Evolutionary conservation across 345 rosid species (phyloP).

Genomic region (Orychophragmus violaceus): DNA sequence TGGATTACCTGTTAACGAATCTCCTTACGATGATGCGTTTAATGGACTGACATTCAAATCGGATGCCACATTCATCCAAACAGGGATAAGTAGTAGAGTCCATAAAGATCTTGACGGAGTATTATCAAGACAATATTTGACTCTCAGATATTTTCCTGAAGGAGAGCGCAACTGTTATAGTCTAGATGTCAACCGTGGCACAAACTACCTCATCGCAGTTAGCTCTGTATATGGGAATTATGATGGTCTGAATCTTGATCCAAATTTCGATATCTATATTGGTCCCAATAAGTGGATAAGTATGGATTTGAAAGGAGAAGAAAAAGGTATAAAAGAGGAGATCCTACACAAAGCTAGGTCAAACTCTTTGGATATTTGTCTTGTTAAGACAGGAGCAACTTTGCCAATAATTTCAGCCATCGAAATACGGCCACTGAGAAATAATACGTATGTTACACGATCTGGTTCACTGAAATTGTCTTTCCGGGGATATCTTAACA

Average conservation of each 20-base stretch:
- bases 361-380: slow-evolving; percentile 26
- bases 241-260: slow-evolving; percentile 10
- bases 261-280: slow-evolving; percentile 26
- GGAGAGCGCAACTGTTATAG: slow-evolving; percentile 33
- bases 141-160: slow-evolving; percentile 32
- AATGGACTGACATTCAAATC: slow-evolving; percentile 22
- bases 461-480: background rate
- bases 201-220: slow-evolving; percentile 27
- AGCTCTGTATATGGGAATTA: slow-evolving; percentile 30
- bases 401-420: slow-evolving; percentile 25
- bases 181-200: slow-evolving; percentile 14
- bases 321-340: slow-evolving; percentile 4
- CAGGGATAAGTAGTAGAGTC: background rate
- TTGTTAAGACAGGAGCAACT: slow-evolving; percentile 27
- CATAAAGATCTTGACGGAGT: background rate
- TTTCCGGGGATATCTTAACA: background rate
- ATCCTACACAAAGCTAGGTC: slow-evolving; percentile 15
- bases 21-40: background rate
- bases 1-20: slow-evolving; percentile 17
- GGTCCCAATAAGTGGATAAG: slow-evolving; percentile 27
- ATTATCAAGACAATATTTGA: background rate
- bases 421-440: slow-evolving; percentile 7
- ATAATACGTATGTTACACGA: background rate
- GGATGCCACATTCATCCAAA: slow-evolving; percentile 25
- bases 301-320: background rate